These are phyloP conservation scores for Kazachstania psychrophila DNA, from an alignment of 805 yeast genomes.

Conservation along the genomic window DNA sequence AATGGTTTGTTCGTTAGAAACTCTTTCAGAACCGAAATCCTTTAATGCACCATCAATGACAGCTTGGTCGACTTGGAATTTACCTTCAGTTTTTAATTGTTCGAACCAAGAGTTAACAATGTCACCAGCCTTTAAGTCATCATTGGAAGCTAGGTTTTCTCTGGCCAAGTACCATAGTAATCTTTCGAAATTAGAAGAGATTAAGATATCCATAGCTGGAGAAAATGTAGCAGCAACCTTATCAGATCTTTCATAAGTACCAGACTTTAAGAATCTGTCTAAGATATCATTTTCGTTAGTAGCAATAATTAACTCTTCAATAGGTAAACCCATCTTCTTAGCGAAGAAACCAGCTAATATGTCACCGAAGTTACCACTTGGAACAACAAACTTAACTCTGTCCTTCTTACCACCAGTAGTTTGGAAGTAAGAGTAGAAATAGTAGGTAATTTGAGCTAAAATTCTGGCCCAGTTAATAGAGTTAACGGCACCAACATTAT, in stretches of 20 bases:
- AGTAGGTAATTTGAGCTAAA: slow-evolving; percentile 93
- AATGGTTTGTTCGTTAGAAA: slow-evolving; percentile 69
- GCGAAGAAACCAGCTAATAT: slow-evolving; percentile 95
- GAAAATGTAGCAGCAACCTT: slow-evolving; percentile 82
- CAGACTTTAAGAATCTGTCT: slow-evolving; percentile 83
- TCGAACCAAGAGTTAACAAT: slow-evolving; percentile 68
- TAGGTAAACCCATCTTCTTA: slow-evolving; percentile 88
- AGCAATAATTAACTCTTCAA: slow-evolving; percentile 79
- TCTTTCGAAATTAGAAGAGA: slow-evolving; percentile 94
- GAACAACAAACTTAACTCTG: slow-evolving; percentile 79
- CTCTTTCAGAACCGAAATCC: slow-evolving; percentile 72
- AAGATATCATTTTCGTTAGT: slow-evolving; percentile 93
- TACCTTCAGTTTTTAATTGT: slow-evolving; percentile 65
- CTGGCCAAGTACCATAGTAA: slow-evolving; percentile 88
- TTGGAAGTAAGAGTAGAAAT: slow-evolving; percentile 85
- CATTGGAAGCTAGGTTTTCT: slow-evolving; percentile 45
- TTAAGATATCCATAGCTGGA: slow-evolving; percentile 98
- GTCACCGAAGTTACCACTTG: slow-evolving; percentile 98
- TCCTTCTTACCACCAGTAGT: slow-evolving; percentile 33
- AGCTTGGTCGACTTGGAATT: slow-evolving; percentile 57
- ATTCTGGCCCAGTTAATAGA: slow-evolving; percentile 99
- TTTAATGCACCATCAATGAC: slow-evolving; percentile 57
- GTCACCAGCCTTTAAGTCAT: slow-evolving; percentile 67
- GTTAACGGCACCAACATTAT: slow-evolving; percentile 95
- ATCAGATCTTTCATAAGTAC: slow-evolving; percentile 67